Conservation (phyloP, 2,329 filamentous ascomycete genomes). For the Aaosphaeria pasadenensis region DNA sequence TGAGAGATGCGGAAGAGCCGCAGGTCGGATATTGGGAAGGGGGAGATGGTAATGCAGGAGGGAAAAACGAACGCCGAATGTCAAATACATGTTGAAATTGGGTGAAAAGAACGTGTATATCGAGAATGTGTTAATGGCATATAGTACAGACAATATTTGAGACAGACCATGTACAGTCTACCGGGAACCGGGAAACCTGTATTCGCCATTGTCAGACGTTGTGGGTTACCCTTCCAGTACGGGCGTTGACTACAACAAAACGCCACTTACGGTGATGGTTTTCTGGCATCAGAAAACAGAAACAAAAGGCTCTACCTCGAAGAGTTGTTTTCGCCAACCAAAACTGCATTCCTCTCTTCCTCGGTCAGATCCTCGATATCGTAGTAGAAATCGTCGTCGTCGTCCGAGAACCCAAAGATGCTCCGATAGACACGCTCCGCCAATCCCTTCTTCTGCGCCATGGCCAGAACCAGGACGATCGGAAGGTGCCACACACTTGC, state of each 20-base stretch:
- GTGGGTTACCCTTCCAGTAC: no score
- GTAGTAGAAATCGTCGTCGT: constrained; percentile 30
- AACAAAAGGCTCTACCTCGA: no score
- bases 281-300: no score
- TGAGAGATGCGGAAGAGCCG: no score
- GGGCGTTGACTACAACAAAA: no score
- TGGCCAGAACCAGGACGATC: constrained; percentile 80
- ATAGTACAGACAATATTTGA: constrained; percentile 18
- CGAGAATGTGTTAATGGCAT: constrained; percentile 23
- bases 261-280: no score
- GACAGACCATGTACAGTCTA: constrained; percentile 4
- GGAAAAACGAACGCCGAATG: no score
- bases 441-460: constrained; percentile 87
- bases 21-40: no score
- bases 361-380: constrained; percentile 24
- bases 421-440: constrained; percentile 29
- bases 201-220: no score
- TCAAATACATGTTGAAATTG: no score
- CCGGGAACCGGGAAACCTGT: constrained; percentile 5
- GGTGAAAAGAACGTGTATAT: background rate
- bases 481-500: constrained; percentile 96
- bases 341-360: constrained; percentile 14
- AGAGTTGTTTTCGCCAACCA: constrained; percentile 3
- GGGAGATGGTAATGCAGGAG: no score
- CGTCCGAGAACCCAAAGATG: constrained; percentile 28